Percentiles rank a stretch among this genome's conserved stretches.
phyloP scores from a whole-genome alignment of 2,329 filamentous ascomycete species.

The Lithohypha guttulata region DNA sequence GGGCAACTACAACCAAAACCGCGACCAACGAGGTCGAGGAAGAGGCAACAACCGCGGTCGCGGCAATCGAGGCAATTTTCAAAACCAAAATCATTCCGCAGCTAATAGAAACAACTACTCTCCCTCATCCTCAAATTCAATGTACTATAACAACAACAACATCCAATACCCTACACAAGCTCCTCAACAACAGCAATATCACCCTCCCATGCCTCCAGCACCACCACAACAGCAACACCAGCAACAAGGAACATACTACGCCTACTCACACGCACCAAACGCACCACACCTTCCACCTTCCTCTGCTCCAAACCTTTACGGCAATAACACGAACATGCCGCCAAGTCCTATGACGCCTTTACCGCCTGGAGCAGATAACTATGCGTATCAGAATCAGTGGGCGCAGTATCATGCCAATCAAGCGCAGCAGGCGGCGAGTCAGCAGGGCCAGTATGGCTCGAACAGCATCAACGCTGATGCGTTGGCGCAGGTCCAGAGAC shows the following conservation, averaged over 20 bases:
- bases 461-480: conserved; percentile 14
- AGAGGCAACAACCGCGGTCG: background rate
- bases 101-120: conserved; percentile 15
- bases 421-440: conserved; percentile 25
- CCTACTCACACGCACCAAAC: background rate
- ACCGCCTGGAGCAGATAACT: background rate
- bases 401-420: conserved; percentile 22
- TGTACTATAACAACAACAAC: conserved; percentile 30
- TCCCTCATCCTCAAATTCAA: conserved; percentile 21
- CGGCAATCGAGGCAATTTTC: background rate
- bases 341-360: conserved; percentile 6
- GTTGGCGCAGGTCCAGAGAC: conserved; percentile 16
- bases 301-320: background rate
- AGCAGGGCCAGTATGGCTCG: conserved; percentile 14
- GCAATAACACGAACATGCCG: background rate
- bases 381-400: conserved; percentile 1
- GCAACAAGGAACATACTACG: background rate
- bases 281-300: background rate
- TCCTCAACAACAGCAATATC: conserved; percentile 20
- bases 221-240: conserved; percentile 14
- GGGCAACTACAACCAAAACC: conserved; percentile 22
- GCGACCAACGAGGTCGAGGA: conserved; percentile 23
- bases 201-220: conserved; percentile 20
- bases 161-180: conserved; percentile 21
- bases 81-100: background rate